These are phyloP conservation scores for Tilletia caries DNA, from an alignment of 1,284 basidiomycete species.

Conservation along the genomic window DNA sequence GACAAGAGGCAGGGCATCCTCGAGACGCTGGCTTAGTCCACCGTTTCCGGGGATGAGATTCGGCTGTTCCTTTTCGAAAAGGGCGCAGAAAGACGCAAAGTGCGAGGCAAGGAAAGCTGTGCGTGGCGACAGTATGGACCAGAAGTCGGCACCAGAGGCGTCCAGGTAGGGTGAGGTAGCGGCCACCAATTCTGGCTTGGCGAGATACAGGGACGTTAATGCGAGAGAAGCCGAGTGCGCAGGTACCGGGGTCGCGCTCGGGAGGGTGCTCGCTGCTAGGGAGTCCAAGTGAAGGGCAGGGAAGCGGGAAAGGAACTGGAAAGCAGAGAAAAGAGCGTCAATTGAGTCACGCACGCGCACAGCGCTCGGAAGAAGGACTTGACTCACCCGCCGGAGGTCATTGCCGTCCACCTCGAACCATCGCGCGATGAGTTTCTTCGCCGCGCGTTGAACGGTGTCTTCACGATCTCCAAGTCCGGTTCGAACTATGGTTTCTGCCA, in stretches of 20 bases:
- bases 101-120: constrained; percentile 78
- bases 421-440: constrained; percentile 60
- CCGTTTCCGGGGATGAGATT: neutral
- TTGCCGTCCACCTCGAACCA: constrained; percentile 44
- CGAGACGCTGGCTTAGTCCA: constrained; percentile 61
- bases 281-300: neutral
- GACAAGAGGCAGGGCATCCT: constrained; percentile 77
- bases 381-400: constrained; percentile 28
- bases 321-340: constrained; percentile 37
- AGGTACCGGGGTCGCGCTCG: constrained; percentile 2
- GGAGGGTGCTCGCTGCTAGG: neutral
- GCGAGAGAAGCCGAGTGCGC: constrained; percentile 8
- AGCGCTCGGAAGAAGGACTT: neutral
- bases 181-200: neutral
- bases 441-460: constrained; percentile 72
- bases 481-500: constrained; percentile 36
- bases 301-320: constrained; percentile 56
- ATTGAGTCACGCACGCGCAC: neutral
- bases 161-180: constrained; percentile 1
- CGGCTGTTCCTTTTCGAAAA: constrained; percentile 4
- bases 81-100: constrained; percentile 72
- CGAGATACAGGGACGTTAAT: neutral
- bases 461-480: constrained; percentile 87
- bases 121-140: constrained; percentile 73
- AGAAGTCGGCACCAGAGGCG: constrained; percentile 65